phyloP scores from a whole-genome alignment of 139 green algal species.

The Chlorella vulgaris region DNA sequence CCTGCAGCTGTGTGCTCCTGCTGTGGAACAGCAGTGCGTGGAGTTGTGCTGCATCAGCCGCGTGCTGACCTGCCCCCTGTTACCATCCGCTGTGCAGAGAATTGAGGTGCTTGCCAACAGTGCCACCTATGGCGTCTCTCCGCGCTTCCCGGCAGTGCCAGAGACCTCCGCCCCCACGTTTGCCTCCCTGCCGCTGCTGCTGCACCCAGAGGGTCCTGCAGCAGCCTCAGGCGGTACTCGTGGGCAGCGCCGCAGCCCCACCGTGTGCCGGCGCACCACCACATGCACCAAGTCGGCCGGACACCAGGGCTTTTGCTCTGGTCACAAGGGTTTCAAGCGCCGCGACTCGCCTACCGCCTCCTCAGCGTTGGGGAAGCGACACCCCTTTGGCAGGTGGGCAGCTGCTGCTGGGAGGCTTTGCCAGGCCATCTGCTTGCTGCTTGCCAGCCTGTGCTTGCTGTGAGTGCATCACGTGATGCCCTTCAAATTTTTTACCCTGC shows the following conservation, averaged over 20 bases:
- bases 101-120: slow-evolving; percentile 14
- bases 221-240: background rate
- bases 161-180: slow-evolving; percentile 26
- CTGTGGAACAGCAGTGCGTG: no score
- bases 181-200: slow-evolving; percentile 35
- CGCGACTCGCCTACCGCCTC: slow-evolving; percentile 14
- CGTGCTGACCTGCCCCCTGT: background rate
- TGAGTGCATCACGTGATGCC: no score
- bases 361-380: background rate
- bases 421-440: background rate
- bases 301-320: slow-evolving; percentile 59
- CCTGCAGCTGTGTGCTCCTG: background rate
- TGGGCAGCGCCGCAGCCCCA: background rate
- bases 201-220: background rate
- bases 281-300: slow-evolving; percentile 53
- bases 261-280: slow-evolving; percentile 41
- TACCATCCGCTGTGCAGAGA: background rate
- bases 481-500: no score
- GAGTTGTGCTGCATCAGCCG: no score
- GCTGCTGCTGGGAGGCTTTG: background rate
- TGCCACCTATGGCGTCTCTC: background rate
- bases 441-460: background rate
- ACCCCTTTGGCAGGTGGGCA: background rate
- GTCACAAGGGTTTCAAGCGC: slow-evolving; percentile 58
- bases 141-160: background rate